Evolutionary conservation across 2,329 filamentous ascomycete genomes (phyloP).

Genomic region (Aspergillus quadrilineatus): DNA sequence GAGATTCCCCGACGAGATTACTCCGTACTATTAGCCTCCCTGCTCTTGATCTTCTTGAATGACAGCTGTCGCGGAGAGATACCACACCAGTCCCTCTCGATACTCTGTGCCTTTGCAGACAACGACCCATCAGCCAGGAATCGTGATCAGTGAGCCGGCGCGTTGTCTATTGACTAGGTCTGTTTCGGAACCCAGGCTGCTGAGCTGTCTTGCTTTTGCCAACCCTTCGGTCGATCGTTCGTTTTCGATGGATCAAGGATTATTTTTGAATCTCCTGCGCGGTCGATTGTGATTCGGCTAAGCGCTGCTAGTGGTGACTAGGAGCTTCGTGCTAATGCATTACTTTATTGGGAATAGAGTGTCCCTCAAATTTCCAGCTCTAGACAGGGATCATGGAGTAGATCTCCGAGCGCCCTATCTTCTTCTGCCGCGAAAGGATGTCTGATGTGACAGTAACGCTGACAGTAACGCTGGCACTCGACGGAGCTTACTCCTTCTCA

Average conservation of each 20-base stretch:
- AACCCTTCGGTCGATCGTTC: conserved; percentile 21
- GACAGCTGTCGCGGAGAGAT: neutral
- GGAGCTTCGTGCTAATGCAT: conserved; percentile 20
- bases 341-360: conserved; percentile 18
- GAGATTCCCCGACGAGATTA: neutral
- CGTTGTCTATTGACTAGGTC: neutral
- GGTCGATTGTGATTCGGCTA: conserved; percentile 18
- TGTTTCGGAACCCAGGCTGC: conserved; percentile 7
- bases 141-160: conserved; percentile 1
- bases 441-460: neutral
- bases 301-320: conserved; percentile 4
- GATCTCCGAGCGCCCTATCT: neutral
- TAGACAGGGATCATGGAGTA: conserved; percentile 8
- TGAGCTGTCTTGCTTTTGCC: conserved; percentile 22
- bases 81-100: neutral
- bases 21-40: neutral
- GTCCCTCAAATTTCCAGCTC: conserved; percentile 4
- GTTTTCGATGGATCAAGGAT: conserved; percentile 22
- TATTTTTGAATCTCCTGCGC: conserved; percentile 11
- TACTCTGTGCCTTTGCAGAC: neutral
- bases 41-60: neutral
- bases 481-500: no score
- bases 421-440: neutral
- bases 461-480: neutral
- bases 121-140: neutral